phyloP scores from a whole-genome alignment of 176 grass and related monocot genomes.

The Pontederia crassipes region DNA sequence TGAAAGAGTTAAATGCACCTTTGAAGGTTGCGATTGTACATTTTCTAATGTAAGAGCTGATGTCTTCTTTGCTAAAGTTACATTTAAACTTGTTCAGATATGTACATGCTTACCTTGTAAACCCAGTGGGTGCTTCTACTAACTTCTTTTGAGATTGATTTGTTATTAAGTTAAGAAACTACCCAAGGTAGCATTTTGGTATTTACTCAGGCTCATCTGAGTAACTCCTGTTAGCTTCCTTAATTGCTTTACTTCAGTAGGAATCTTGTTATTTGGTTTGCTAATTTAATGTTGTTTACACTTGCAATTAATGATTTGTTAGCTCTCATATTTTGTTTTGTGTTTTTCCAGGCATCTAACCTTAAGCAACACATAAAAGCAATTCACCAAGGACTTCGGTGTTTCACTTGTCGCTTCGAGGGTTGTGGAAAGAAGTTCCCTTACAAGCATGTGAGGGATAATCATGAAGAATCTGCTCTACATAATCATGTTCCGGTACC shows the following conservation, averaged over 20 bases:
- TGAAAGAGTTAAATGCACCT: constrained; percentile 34
- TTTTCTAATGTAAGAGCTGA: constrained; percentile 46
- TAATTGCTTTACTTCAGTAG: too few relatives aligned
- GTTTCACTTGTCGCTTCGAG: constrained; percentile 16
- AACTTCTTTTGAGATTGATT: too few relatives aligned
- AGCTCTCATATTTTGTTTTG: not conserved
- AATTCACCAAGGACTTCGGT: constrained; percentile 27
- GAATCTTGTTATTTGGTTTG: too few relatives aligned
- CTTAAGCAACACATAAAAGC: constrained; percentile 40
- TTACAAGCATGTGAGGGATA: constrained; percentile 57
- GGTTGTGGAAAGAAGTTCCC: constrained; percentile 31
- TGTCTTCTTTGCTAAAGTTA: not conserved
- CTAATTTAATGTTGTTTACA: not conserved
- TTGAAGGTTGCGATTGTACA: constrained; percentile 31
- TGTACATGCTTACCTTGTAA: not conserved
- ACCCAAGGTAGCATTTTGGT: too few relatives aligned
- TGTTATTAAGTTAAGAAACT: too few relatives aligned
- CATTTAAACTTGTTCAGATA: not conserved
- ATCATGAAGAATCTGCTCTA: constrained; percentile 33
- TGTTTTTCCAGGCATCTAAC: constrained; percentile 49
- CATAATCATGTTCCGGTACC: constrained; percentile 38
- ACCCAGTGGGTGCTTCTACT: too few relatives aligned
- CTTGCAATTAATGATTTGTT: not conserved
- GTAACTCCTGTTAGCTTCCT: too few relatives aligned
- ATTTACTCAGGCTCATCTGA: too few relatives aligned